Percentiles rank a stretch among this genome's conserved stretches.
phyloP scores from a whole-genome alignment of 139 green algal species.

The Monoraphidium neglectum region DNA sequence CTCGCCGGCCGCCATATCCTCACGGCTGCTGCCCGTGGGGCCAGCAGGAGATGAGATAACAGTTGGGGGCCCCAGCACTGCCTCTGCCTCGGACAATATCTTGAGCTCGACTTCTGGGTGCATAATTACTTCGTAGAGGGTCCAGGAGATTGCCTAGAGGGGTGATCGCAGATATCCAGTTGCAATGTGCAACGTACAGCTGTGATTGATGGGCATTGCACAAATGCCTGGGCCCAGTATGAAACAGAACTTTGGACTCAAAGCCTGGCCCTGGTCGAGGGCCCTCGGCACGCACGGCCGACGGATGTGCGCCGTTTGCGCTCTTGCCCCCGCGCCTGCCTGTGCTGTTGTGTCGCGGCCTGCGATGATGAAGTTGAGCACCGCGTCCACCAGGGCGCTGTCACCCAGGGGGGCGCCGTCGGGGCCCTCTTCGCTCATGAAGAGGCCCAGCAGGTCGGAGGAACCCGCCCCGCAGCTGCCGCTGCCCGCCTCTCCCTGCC shows the following conservation, averaged over 20 bases:
- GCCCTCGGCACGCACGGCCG: no score
- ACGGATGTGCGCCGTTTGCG: no score
- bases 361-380: constrained; percentile 41
- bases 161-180: no score
- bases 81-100: constrained; percentile 22
- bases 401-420: constrained; percentile 11
- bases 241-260: no score
- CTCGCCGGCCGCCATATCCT: no score
- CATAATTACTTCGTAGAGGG: constrained; percentile 22
- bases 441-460: constrained; percentile 27
- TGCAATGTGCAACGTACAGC: no score
- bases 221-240: no score
- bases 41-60: no score
- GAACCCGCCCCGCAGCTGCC: no score
- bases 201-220: no score
- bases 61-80: constrained; percentile 13
- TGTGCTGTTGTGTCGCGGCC: constrained; percentile 31
- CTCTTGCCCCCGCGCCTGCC: background rate
- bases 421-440: constrained; percentile 5
- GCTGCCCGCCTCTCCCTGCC: no score
- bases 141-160: constrained; percentile 21
- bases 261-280: no score
- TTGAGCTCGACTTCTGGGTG: constrained; percentile 18
- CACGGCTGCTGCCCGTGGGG: background rate
- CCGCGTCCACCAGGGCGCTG: constrained; percentile 28